These are phyloP conservation scores for Podospora pseudoanserina DNA, from an alignment of 495 filamentous ascomycete species.

Conservation along the genomic window DNA sequence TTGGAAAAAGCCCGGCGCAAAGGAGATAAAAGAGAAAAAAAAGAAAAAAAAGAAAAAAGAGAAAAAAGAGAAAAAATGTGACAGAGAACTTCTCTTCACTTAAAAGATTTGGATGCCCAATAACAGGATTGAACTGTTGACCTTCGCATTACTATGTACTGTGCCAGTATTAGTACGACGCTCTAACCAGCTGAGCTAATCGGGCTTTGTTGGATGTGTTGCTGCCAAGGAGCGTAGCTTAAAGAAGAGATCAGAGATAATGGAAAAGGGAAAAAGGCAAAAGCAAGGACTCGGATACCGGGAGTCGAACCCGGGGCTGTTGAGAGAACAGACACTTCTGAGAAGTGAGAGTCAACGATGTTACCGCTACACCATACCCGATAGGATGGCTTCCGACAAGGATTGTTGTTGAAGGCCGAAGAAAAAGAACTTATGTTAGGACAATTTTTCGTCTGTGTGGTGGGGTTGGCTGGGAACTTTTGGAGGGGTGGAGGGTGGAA, in stretches of 20 bases:
- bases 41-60: too few species aligned
- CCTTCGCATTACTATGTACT: slow-evolving; percentile 3
- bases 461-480: neutral
- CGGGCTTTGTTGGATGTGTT: neutral
- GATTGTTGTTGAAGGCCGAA: neutral
- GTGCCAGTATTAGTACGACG: slow-evolving; percentile 3
- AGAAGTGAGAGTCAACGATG: slow-evolving; percentile 10
- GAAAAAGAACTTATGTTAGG: neutral
- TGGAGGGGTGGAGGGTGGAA: neutral
- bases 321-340: slow-evolving; percentile 7
- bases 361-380: slow-evolving; percentile 12
- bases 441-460: neutral
- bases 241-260: neutral
- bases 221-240: neutral
- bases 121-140: slow-evolving; percentile 8
- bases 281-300: slow-evolving; percentile 7
- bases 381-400: slow-evolving; percentile 3
- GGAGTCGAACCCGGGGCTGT: slow-evolving; percentile 13
- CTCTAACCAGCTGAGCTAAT: slow-evolving; percentile 7
- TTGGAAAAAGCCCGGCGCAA: too few species aligned
- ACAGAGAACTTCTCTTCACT: too few species aligned
- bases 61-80: too few species aligned
- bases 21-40: too few species aligned
- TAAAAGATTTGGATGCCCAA: neutral
- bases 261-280: neutral